phyloP scores from a whole-genome alignment of 1,284 basidiomycete genomes.

The Mycena sp. region DNA sequence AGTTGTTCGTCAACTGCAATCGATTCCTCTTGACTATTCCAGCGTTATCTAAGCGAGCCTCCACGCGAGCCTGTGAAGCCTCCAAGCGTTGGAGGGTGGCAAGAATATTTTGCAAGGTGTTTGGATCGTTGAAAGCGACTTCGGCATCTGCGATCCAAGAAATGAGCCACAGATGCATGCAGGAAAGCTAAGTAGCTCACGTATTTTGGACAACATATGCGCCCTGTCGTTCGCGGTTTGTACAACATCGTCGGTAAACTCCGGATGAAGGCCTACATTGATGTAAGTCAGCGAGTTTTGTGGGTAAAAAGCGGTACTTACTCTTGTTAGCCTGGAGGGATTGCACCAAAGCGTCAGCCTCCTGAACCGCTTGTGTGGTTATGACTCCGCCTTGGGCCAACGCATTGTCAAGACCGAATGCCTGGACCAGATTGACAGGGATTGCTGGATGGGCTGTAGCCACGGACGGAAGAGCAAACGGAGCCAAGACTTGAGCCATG shows the following conservation, averaged over 20 bases:
- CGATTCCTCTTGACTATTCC: constrained; percentile 6
- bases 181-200: neutral
- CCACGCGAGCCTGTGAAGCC: neutral
- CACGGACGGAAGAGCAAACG: neutral
- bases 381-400: neutral
- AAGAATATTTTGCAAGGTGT: neutral
- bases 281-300: neutral
- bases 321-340: neutral
- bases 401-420: neutral
- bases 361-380: neutral
- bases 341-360: neutral
- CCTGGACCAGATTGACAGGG: neutral
- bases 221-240: neutral
- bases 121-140: neutral
- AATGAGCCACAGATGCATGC: neutral
- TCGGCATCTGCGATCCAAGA: neutral
- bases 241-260: neutral
- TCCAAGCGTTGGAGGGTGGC: neutral
- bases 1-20: neutral
- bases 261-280: neutral
- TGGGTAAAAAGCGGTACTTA: neutral
- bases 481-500: neutral
- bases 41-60: constrained; percentile 3
- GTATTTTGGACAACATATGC: neutral
- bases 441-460: neutral